phyloP scores from a whole-genome alignment of 768 basidiomycete genomes.

The Tephrocybe sp. region DNA sequence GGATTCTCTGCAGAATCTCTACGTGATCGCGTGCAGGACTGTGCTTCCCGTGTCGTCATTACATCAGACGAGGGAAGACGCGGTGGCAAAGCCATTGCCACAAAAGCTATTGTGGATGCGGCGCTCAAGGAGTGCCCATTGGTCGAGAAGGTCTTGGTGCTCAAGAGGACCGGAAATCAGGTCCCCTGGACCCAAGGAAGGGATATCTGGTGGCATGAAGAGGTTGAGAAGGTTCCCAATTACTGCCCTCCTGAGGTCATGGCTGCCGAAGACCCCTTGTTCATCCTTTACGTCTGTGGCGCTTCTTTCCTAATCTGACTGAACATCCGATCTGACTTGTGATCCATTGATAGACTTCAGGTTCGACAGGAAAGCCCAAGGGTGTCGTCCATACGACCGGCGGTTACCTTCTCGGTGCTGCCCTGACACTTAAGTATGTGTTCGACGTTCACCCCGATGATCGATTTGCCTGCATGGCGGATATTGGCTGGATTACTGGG shows the following conservation, averaged over 20 bases:
- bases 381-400: slow-evolving; percentile 91
- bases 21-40: slow-evolving; percentile 89
- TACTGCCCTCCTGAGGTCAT: slow-evolving; percentile 90
- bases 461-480: slow-evolving; percentile 96
- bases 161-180: slow-evolving; percentile 80
- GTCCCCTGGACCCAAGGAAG: slow-evolving; percentile 81
- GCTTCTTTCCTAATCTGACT: not conserved
- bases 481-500: slow-evolving; percentile 98
- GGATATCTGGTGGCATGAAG: slow-evolving; percentile 98
- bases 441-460: slow-evolving; percentile 98
- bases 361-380: slow-evolving; percentile 95
- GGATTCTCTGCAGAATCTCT: slow-evolving; percentile 95
- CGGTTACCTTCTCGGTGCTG: slow-evolving; percentile 89
- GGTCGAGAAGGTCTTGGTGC: slow-evolving; percentile 89
- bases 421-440: slow-evolving; percentile 93
- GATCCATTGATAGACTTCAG: slow-evolving; percentile 67
- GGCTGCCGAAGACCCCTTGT: slow-evolving; percentile 92
- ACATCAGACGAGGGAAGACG: slow-evolving; percentile 93
- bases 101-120: slow-evolving; percentile 89
- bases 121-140: slow-evolving; percentile 81
- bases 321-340: slow-evolving; percentile 9
- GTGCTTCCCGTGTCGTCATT: slow-evolving; percentile 86
- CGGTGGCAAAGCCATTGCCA: slow-evolving; percentile 93
- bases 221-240: slow-evolving; percentile 74
- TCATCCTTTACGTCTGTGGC: slow-evolving; percentile 93